phyloP scores from a whole-genome alignment of 805 yeast species.

The Kregervanrija fluxuum region DNA sequence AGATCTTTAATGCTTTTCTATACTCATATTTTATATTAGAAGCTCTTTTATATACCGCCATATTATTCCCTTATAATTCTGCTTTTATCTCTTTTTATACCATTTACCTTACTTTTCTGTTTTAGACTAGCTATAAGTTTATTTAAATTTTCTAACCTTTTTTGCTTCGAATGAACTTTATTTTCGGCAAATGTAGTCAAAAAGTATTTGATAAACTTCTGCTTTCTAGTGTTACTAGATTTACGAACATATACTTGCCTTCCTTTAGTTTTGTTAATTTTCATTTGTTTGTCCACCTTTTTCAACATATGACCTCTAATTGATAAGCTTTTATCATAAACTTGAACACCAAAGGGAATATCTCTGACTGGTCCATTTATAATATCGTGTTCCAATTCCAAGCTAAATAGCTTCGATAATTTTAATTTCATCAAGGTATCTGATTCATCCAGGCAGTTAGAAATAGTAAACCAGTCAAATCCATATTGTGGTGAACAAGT shows the following conservation, averaged over 20 bases:
- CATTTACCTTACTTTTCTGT: too few species aligned
- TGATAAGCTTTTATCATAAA: neutral
- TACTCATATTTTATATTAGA: neutral
- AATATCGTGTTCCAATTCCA: conserved; percentile 2
- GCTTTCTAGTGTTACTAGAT: too few species aligned
- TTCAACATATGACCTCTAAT: conserved; percentile 1
- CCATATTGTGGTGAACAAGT: neutral
- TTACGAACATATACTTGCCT: too few species aligned
- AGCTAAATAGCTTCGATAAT: conserved; percentile 3
- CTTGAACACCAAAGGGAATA: conserved; percentile 1
- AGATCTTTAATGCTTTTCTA: conserved; percentile 4
- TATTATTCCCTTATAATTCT: too few species aligned
- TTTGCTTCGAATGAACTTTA: too few species aligned
- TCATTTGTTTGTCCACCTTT: neutral
- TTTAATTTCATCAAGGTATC: conserved; percentile 1
- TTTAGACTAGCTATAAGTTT: too few species aligned
- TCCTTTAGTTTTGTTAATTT: too few species aligned
- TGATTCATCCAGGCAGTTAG: neutral
- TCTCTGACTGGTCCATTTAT: conserved; percentile 4
- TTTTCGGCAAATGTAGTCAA: too few species aligned
- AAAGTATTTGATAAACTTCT: too few species aligned
- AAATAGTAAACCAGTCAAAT: conserved; percentile 6
- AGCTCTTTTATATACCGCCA: neutral
- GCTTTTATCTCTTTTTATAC: too few species aligned
- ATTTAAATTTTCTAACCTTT: too few species aligned